Conservation (phyloP, 495 filamentous ascomycete species). For the Neurospora sp. region DNA sequence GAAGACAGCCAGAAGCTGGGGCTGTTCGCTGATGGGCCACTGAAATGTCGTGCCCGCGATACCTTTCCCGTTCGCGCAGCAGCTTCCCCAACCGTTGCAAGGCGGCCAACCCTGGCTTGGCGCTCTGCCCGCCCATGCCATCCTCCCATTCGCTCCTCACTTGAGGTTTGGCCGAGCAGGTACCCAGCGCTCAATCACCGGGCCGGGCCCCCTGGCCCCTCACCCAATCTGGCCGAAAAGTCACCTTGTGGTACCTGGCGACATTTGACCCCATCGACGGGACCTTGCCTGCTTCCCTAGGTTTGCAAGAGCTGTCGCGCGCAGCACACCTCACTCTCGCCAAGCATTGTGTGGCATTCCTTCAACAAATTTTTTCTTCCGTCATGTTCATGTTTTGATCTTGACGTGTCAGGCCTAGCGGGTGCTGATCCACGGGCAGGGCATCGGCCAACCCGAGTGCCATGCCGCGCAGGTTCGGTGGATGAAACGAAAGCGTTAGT, state of each 20-base stretch:
- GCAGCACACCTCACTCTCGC: neutral
- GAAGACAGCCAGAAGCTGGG: slow-evolving; percentile 26
- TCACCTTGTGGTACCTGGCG: neutral
- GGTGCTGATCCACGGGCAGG: neutral
- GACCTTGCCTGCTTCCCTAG: neutral
- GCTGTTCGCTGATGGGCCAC: slow-evolving; percentile 4
- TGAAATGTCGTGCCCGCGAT: slow-evolving; percentile 10
- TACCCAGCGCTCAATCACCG: too few relatives aligned
- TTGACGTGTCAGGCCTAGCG: neutral
- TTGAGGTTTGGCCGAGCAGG: neutral
- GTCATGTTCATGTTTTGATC: neutral
- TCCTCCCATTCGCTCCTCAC: neutral
- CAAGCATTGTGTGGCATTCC: neutral
- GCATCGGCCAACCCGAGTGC: neutral
- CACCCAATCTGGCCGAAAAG: neutral
- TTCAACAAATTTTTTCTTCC: neutral
- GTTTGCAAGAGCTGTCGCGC: neutral
- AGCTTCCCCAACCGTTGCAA: slow-evolving; percentile 1
- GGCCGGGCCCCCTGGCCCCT: too few relatives aligned
- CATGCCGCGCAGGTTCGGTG: neutral
- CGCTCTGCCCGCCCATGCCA: neutral
- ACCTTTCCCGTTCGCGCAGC: slow-evolving; percentile 19
- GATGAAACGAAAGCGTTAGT: neutral
- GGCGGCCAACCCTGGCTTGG: slow-evolving; percentile 9
- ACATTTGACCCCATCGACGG: neutral